A percentile compares a stretch with the other conserved stretches of the same genome.
These are phyloP conservation scores for Salicornia ramosissima DNA, from an alignment of 148 eudicot genomes.

Conservation along the genomic window DNA sequence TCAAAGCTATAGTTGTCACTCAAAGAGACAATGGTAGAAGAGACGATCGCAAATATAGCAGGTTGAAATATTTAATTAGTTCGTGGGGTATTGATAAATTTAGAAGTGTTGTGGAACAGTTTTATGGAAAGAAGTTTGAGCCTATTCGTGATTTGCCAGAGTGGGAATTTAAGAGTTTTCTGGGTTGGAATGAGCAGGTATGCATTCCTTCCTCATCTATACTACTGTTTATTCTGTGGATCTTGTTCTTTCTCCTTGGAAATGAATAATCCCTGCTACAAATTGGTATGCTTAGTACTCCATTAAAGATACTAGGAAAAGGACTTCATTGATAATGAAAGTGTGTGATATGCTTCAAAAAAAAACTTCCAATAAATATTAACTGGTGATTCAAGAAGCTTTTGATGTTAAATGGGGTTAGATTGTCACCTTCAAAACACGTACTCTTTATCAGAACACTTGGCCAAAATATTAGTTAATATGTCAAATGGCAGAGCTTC, in stretches of 20 bases:
- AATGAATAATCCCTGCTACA: not conserved
- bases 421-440: not conserved
- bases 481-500: conserved; percentile 1
- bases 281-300: not conserved
- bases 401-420: not conserved
- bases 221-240: not conserved
- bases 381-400: no score
- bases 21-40: conserved; percentile 97
- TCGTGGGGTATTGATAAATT: conserved; percentile 99
- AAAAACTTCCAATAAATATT: no score
- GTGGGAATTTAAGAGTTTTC: conserved; percentile 91
- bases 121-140: conserved; percentile 86
- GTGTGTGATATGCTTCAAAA: not conserved
- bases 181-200: conserved; percentile 99
- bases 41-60: conserved; percentile 92
- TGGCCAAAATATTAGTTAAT: not conserved
- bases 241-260: not conserved
- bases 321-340: not conserved
- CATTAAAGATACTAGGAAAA: not conserved
- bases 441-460: not conserved
- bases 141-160: conserved; percentile 85
- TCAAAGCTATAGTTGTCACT: conserved; percentile 94
- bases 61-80: conserved; percentile 87
- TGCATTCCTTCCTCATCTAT: conserved; percentile 11
- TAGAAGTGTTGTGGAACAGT: conserved; percentile 76